Percentiles rank a stretch among this genome's conserved stretches.
Conservation (phyloP, 192 early-diverging fungal genomes). For the Entomortierella lignicola region DNA sequence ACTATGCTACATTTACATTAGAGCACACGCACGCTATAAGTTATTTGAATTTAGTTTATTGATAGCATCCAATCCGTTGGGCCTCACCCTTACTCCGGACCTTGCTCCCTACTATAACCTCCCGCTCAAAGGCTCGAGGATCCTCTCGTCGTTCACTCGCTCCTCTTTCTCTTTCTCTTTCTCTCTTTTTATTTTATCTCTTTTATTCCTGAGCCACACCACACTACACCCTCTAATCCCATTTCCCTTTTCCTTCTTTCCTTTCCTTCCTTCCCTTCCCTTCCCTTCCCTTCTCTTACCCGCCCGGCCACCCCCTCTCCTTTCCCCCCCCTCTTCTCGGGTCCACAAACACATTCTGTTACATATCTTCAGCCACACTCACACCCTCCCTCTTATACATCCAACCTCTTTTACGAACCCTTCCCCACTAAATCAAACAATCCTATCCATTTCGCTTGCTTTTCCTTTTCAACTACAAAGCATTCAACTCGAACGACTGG, state of each 20-base stretch:
- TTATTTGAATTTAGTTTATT: too few species aligned
- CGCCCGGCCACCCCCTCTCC: neutral
- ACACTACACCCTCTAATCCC: neutral
- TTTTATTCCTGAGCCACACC: too few species aligned
- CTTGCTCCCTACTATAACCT: neutral
- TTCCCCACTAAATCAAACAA: neutral
- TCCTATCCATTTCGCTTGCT: neutral
- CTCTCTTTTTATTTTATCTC: neutral
- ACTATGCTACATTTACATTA: too few species aligned
- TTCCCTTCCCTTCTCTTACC: neutral
- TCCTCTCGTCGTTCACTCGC: neutral
- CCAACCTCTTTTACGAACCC: neutral
- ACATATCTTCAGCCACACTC: neutral
- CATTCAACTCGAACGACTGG: neutral
- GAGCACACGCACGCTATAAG: too few species aligned
- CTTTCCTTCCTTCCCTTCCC: neutral
- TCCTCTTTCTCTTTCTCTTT: neutral
- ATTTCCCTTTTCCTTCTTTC: constrained; percentile 1
- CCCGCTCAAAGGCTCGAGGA: too few species aligned
- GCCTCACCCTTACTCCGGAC: too few species aligned
- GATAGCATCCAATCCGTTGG: too few species aligned
- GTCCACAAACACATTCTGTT: neutral
- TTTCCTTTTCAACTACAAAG: too few species aligned
- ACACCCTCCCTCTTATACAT: neutral
- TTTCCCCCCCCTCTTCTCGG: neutral